Percentiles rank a stretch among this genome's conserved stretches.
phyloP scores from a whole-genome alignment of 768 basidiomycete genomes.

The Mycena indigotica region DNA sequence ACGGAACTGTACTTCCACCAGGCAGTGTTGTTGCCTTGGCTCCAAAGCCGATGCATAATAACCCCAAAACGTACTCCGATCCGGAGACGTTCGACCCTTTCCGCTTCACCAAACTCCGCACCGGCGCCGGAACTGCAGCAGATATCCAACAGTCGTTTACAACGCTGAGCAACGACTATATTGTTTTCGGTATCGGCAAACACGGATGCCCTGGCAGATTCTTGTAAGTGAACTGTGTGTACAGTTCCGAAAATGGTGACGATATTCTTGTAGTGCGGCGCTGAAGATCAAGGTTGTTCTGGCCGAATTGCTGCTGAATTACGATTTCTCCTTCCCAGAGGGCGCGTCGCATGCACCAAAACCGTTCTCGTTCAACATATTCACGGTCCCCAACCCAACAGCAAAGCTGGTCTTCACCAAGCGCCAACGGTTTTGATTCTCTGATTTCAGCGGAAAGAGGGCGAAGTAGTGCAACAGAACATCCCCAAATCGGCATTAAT shows the following conservation, averaged over 20 bases:
- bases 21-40: slow-evolving; percentile 19
- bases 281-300: slow-evolving; percentile 20
- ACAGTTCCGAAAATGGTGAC: too few species aligned
- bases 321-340: slow-evolving; percentile 15
- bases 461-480: too few species aligned
- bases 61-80: slow-evolving; percentile 13
- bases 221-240: slow-evolving; percentile 7
- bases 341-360: slow-evolving; percentile 13
- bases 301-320: slow-evolving; percentile 14
- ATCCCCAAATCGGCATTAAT: too few species aligned
- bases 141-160: slow-evolving; percentile 18
- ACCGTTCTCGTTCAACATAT: slow-evolving; percentile 18
- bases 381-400: slow-evolving; percentile 14
- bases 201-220: slow-evolving; percentile 18
- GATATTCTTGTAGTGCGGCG: slow-evolving; percentile 9
- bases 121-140: background rate
- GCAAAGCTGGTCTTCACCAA: slow-evolving; percentile 17
- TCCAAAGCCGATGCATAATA: slow-evolving; percentile 16
- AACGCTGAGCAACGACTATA: slow-evolving; percentile 20
- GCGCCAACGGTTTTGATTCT: slow-evolving; percentile 3
- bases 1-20: slow-evolving; percentile 18
- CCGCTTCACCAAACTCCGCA: slow-evolving; percentile 23
- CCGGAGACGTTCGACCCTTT: slow-evolving; percentile 22
- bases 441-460: too few species aligned
- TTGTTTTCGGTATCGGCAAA: slow-evolving; percentile 20